Evolutionary conservation across 2,329 filamentous ascomycete species (phyloP).

Genomic region (Aspergillus sp.): DNA sequence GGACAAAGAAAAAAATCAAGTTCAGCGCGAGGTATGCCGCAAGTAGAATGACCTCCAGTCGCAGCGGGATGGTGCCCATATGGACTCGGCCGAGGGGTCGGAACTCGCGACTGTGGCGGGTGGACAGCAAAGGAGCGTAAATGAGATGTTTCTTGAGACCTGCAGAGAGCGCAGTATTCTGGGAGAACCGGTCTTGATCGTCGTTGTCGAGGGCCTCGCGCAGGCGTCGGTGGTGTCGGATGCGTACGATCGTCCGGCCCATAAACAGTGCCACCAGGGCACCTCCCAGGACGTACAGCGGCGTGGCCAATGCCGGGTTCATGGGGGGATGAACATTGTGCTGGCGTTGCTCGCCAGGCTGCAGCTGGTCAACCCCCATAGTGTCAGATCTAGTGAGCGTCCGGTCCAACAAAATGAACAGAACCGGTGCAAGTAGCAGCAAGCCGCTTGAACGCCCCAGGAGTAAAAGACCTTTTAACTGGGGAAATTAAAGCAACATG

Average conservation of each 20-base stretch:
- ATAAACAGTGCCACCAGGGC: slow-evolving; percentile 22
- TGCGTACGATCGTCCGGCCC: slow-evolving; percentile 20
- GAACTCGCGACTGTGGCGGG: slow-evolving; percentile 71
- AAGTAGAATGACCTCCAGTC: slow-evolving; percentile 70
- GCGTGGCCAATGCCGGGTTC: slow-evolving; percentile 30
- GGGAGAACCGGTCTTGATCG: slow-evolving; percentile 21
- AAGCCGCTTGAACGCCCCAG: slow-evolving; percentile 3
- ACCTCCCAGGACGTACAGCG: slow-evolving; percentile 27
- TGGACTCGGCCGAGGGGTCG: slow-evolving; percentile 62
- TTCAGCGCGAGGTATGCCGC: slow-evolving; percentile 65
- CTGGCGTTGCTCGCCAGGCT: slow-evolving; percentile 22
- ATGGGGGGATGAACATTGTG: slow-evolving; percentile 25
- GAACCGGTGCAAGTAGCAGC: slow-evolving; percentile 2
- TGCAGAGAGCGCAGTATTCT: slow-evolving; percentile 14
- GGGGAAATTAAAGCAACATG: not conserved
- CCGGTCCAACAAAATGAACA: not conserved
- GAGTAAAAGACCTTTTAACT: not conserved
- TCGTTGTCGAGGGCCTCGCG: slow-evolving; percentile 15
- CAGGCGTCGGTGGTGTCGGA: slow-evolving; percentile 24
- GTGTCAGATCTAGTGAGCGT: slow-evolving; percentile 9
- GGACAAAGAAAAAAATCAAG: slow-evolving; percentile 62
- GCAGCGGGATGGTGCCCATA: slow-evolving; percentile 70
- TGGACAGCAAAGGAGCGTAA: slow-evolving; percentile 64
- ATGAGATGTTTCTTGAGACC: slow-evolving; percentile 40
- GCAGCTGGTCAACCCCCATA: slow-evolving; percentile 32